Evolutionary conservation across 352 stramenopile species (phyloP).

Genomic region (Poterioochromonas sp.): DNA sequence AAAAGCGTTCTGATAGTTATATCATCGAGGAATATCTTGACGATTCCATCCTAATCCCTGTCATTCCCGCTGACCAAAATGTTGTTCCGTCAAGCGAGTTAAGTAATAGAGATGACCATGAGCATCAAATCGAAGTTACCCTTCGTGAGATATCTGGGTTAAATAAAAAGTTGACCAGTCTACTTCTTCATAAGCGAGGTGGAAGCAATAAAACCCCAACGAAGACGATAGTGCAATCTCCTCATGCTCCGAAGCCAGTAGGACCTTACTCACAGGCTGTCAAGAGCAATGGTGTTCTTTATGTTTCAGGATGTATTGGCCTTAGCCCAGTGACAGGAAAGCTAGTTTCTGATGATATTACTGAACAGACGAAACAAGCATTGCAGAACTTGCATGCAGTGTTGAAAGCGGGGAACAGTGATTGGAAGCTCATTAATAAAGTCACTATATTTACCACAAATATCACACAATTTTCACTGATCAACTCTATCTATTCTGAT

Average conservation of each 20-base stretch:
- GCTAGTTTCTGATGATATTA: constrained; percentile 11
- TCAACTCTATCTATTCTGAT: neutral
- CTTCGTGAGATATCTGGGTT: neutral
- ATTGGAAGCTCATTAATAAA: neutral
- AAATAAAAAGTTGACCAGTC: neutral
- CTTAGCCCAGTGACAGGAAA: neutral
- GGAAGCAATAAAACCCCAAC: neutral
- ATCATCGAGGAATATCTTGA: neutral
- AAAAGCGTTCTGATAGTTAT: neutral
- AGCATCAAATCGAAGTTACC: neutral
- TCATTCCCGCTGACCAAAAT: neutral
- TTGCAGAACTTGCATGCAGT: constrained; percentile 6
- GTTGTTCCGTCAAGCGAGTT: neutral
- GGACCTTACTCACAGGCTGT: constrained; percentile 20
- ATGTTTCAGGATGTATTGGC: constrained; percentile 7
- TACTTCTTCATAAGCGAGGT: no score
- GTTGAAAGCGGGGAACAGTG: neutral
- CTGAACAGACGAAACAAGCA: neutral
- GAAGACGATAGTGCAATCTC: neutral
- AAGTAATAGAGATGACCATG: neutral
- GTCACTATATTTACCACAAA: neutral
- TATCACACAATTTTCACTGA: neutral
- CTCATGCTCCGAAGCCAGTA: neutral
- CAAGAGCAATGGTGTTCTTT: neutral
- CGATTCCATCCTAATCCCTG: neutral